A percentile compares a stretch with the other conserved stretches of the same genome.
Evolutionary conservation across 1,284 basidiomycete genomes (phyloP).

Genomic region (Leccinum subspadiceum): DNA sequence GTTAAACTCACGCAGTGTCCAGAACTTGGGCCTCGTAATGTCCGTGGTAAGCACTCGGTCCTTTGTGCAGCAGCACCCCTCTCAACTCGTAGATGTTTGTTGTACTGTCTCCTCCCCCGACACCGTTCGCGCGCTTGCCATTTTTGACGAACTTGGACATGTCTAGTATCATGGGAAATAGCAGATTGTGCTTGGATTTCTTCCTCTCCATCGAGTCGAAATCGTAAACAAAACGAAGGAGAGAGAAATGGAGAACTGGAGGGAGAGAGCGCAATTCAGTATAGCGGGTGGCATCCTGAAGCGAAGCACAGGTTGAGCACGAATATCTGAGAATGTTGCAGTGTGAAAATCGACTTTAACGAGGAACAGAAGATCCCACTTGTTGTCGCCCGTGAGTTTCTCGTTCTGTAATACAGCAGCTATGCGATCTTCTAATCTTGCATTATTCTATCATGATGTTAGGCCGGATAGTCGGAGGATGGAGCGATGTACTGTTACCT

Average conservation of each 20-base stretch:
- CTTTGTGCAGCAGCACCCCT: constrained; percentile 83
- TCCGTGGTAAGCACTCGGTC: constrained; percentile 84
- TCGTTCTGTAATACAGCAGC: constrained; percentile 63
- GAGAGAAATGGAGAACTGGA: constrained; percentile 83
- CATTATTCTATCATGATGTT: constrained; percentile 52
- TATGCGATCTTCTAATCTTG: constrained; percentile 72
- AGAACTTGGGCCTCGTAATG: constrained; percentile 91
- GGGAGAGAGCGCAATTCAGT: constrained; percentile 69
- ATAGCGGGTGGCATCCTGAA: constrained; percentile 77
- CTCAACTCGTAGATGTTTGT: constrained; percentile 68
- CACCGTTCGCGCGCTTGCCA: constrained; percentile 12
- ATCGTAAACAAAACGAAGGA: constrained; percentile 88
- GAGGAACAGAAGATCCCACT: constrained; percentile 39
- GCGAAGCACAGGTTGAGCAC: constrained; percentile 67
- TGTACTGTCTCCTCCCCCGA: constrained; percentile 9
- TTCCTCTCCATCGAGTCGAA: constrained; percentile 71
- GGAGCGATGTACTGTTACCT: constrained; percentile 36
- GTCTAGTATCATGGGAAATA: constrained; percentile 72
- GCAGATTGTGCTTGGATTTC: constrained; percentile 78
- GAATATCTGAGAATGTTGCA: constrained; percentile 56
- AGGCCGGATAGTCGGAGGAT: neutral
- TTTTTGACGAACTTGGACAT: constrained; percentile 63
- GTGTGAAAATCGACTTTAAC: neutral
- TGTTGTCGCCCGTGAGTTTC: constrained; percentile 75
- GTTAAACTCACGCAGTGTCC: constrained; percentile 60